phyloP scores from a whole-genome alignment of 2,329 filamentous ascomycete genomes.

The Microcyclospora tardicrescens region DNA sequence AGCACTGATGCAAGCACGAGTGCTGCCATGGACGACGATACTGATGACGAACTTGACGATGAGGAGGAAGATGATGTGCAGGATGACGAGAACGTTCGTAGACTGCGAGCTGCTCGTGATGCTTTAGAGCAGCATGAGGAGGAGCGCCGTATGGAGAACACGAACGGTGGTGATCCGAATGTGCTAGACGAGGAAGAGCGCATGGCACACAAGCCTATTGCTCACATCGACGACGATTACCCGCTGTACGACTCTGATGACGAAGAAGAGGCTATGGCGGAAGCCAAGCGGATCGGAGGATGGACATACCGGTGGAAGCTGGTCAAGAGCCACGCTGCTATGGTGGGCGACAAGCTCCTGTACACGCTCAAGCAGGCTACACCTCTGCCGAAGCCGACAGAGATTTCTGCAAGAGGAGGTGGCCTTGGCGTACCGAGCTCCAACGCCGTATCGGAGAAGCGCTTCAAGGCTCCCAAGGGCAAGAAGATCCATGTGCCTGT shows the following conservation, averaged over 20 bases:
- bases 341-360: constrained; percentile 26
- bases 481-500: constrained; percentile 92
- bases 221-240: constrained; percentile 52
- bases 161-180: constrained; percentile 28
- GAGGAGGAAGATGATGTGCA: constrained; percentile 41
- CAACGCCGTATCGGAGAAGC: constrained; percentile 28
- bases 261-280: constrained; percentile 60
- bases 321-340: constrained; percentile 37
- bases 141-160: constrained; percentile 35
- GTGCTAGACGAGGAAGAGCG: constrained; percentile 71
- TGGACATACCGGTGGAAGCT: constrained; percentile 56
- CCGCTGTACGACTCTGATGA: constrained; percentile 83
- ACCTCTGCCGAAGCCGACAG: constrained; percentile 29
- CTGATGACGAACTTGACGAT: constrained; percentile 54
- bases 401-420: constrained; percentile 29
- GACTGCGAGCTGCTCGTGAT: constrained; percentile 38
- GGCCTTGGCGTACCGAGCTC: constrained; percentile 30
- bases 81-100: constrained; percentile 30
- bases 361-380: constrained; percentile 23
- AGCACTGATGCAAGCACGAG: constrained; percentile 65
- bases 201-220: constrained; percentile 48
- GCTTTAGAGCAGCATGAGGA: constrained; percentile 39
- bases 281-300: constrained; percentile 63
- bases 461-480: constrained; percentile 60
- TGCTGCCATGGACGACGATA: constrained; percentile 63